Percentiles rank a stretch among this genome's conserved stretches.
Conservation (phyloP, 805 yeast species). For the Ogataea glucozyma region DNA sequence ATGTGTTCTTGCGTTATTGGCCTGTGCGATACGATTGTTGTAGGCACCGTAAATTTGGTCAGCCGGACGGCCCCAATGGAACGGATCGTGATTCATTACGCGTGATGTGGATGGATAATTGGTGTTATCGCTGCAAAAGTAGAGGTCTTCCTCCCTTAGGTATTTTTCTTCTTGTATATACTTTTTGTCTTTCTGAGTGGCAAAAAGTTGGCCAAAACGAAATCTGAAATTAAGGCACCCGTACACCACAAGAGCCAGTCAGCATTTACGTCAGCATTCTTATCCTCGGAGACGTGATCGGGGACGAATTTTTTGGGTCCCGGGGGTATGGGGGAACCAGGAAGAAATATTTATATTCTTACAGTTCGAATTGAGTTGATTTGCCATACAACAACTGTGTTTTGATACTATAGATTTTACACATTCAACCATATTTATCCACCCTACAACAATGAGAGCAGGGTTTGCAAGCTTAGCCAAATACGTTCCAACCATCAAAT, state of each 20-base stretch:
- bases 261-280: background rate
- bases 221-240: too few relatives aligned
- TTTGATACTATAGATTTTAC: background rate
- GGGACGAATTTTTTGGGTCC: slow-evolving; percentile 3
- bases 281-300: slow-evolving; percentile 9
- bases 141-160: too few relatives aligned
- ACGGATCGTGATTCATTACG: slow-evolving; percentile 92
- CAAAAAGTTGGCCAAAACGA: slow-evolving; percentile 6
- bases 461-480: slow-evolving; percentile 32
- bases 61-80: slow-evolving; percentile 93
- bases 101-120: background rate
- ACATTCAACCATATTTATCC: background rate
- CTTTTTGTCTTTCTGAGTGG: slow-evolving; percentile 10
- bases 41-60: slow-evolving; percentile 80
- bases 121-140: too few relatives aligned
- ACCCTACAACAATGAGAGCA: slow-evolving; percentile 32
- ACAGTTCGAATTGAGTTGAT: slow-evolving; percentile 3
- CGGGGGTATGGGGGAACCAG: slow-evolving; percentile 1
- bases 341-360: background rate
- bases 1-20: slow-evolving; percentile 36
- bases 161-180: background rate
- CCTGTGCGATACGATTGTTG: slow-evolving; percentile 71
- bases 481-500: slow-evolving; percentile 75
- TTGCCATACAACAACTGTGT: background rate
- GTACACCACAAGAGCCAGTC: background rate